phyloP scores from a whole-genome alignment of 1,284 basidiomycete genomes.

The Ganoderma multipileum region DNA sequence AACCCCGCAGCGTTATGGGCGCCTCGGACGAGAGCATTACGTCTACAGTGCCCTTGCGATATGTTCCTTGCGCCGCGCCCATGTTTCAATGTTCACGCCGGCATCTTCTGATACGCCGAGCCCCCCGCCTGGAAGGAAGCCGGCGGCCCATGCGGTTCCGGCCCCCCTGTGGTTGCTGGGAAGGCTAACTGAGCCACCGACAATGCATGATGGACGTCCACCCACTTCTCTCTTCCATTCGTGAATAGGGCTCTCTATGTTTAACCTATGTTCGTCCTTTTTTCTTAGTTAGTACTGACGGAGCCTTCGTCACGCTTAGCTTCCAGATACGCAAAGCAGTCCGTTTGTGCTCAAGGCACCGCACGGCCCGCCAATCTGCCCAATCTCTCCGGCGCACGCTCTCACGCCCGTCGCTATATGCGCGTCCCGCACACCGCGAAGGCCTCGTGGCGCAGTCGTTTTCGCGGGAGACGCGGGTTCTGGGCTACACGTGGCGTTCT shows the following conservation, averaged over 20 bases:
- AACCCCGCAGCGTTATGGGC: neutral
- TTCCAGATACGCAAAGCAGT: neutral
- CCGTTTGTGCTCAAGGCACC: neutral
- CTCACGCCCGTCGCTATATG: neutral
- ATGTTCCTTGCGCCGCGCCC: neutral
- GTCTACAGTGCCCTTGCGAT: neutral
- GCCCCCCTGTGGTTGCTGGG: neutral
- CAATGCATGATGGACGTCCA: neutral
- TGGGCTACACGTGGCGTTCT: conserved; percentile 1
- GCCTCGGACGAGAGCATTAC: neutral
- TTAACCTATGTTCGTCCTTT: neutral
- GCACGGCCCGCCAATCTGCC: neutral
- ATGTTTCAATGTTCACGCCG: neutral
- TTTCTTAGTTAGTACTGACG: neutral
- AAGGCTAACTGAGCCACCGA: neutral
- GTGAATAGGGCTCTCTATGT: neutral
- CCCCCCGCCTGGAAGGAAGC: neutral
- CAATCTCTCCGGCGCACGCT: neutral
- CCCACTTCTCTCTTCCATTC: neutral
- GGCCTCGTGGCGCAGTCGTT: conserved; percentile 1
- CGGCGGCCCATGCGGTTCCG: neutral
- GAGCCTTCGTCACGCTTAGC: neutral
- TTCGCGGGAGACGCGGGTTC: neutral
- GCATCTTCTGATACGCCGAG: conserved; percentile 3
- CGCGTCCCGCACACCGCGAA: neutral